Conservation (phyloP, 805 yeast species). For the Pichia manshurica region DNA sequence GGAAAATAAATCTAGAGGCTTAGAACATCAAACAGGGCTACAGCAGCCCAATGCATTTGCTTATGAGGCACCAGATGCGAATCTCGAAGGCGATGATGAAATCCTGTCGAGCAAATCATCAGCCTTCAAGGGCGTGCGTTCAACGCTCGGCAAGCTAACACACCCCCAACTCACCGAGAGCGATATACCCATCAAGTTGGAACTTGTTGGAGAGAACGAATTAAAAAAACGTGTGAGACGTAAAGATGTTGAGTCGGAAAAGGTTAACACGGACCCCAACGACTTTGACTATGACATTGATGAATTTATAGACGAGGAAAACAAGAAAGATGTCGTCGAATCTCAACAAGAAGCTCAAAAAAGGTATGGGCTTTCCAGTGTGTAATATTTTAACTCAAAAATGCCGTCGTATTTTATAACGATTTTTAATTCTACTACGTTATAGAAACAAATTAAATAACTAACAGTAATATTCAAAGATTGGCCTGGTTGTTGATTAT, state of each 20-base stretch:
- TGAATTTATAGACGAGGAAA: conserved; percentile 38
- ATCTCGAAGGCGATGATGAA: conserved; percentile 8
- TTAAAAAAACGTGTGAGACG: conserved; percentile 18
- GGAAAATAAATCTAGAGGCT: not conserved
- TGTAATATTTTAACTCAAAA: not conserved
- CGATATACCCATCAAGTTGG: conserved; percentile 28
- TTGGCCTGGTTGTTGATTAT: conserved; percentile 12
- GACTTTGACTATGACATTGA: conserved; percentile 43
- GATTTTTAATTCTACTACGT: too few species aligned
- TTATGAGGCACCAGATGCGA: conserved; percentile 31
- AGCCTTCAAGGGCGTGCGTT: conserved; percentile 21
- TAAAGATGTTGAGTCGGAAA: not conserved
- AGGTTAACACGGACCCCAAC: conserved; percentile 34
- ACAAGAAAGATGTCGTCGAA: conserved; percentile 19
- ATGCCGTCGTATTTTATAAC: too few species aligned
- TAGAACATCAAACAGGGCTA: not conserved
- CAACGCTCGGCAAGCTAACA: conserved; percentile 17
- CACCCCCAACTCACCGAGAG: conserved; percentile 20
- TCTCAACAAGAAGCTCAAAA: not conserved
- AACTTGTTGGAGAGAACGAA: conserved; percentile 17
- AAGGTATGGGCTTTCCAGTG: conserved; percentile 7
- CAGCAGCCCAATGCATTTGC: conserved; percentile 13
- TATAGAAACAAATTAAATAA: too few species aligned
- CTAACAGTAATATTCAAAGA: too few species aligned
- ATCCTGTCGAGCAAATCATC: conserved; percentile 8